Base-by-base conservation (phyloP, 495 filamentous ascomycete genomes). In the Glutinoglossum americanum region DNA sequence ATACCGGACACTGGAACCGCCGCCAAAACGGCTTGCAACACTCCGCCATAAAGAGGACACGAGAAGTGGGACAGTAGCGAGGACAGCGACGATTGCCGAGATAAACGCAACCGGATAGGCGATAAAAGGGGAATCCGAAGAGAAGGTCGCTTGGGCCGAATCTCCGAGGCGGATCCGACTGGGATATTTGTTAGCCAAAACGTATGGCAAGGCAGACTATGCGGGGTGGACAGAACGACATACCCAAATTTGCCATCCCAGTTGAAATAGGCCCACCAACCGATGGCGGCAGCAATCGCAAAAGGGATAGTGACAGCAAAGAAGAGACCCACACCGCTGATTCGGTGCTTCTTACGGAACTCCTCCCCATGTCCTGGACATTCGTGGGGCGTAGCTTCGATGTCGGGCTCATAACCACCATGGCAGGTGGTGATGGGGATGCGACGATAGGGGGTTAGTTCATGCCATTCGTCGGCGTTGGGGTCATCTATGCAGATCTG, bases 221-320 rank as follows among this genome's bases (percentile, higher is more conserved):
- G 25, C 26, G 21, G n/a, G n/a, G n/a, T n/a, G 8, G 26, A 25
- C 15, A 28, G 21, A 25, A 3, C 8, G 37, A 45, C 41, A 13
- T 53, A 53, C 49, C 89, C 89, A 66, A 99, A 94, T 63, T 93
- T 92, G 63, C 80, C 79, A 62, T 81, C 80, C 87, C 85, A 97
- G 64, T 84, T 85, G 5, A 72, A 74, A 74, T 83, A 96, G 49
- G 89, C 83, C 64, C 78, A 97, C 71, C 85, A 99, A 25, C 92
- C 90, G 23, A 83, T 74, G 9, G 69, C 80, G 10, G 68, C 72
- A 3, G 92, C 89, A 0, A 81, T 72, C 0, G 65, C 69, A 51
- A 96, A 71, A 0, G 90, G 87, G 15, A 84, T 68, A 26, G 84
- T 72, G 60, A 96, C 78, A 25, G 85, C 83, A 61, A 96, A 82